A percentile compares a stretch with the other conserved stretches of the same genome.
These are phyloP conservation scores for Serendipita sp. DNA, from an alignment of 768 basidiomycete species.

Conservation along the genomic window DNA sequence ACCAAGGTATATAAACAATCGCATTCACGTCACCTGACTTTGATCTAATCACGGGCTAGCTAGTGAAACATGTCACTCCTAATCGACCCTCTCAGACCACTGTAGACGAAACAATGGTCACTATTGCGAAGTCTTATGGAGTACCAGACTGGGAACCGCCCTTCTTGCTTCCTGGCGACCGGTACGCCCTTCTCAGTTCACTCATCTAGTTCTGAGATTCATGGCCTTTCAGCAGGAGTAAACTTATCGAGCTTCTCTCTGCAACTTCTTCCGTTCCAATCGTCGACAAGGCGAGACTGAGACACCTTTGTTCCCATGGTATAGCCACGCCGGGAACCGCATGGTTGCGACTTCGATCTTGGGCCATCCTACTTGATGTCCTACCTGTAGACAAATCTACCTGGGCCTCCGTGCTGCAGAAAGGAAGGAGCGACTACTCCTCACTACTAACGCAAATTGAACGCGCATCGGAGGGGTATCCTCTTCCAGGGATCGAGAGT, in stretches of 20 bases:
- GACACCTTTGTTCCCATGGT: background rate
- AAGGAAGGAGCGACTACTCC: background rate
- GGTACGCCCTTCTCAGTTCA: background rate
- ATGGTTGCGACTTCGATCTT: background rate
- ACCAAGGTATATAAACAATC: background rate
- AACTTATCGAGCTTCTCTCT: too few relatives aligned
- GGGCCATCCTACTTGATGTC: background rate
- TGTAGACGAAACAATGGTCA: background rate
- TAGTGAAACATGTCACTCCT: background rate
- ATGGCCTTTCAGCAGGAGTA: background rate
- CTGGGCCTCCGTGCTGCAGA: background rate
- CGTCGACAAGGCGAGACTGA: background rate
- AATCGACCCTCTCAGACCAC: background rate
- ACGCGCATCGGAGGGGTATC: background rate
- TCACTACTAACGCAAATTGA: background rate
- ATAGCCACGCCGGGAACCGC: background rate
- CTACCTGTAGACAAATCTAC: background rate
- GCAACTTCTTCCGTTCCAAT: background rate
- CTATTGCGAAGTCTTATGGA: background rate
- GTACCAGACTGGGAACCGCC: background rate
- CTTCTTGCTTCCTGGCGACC: background rate
- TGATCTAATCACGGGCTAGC: background rate
- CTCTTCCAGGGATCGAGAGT: background rate
- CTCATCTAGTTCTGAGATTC: background rate
- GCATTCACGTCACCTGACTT: background rate